Evolutionary conservation across 2,329 filamentous ascomycete species (phyloP).

Genomic region (Dendryphion nanum): DNA sequence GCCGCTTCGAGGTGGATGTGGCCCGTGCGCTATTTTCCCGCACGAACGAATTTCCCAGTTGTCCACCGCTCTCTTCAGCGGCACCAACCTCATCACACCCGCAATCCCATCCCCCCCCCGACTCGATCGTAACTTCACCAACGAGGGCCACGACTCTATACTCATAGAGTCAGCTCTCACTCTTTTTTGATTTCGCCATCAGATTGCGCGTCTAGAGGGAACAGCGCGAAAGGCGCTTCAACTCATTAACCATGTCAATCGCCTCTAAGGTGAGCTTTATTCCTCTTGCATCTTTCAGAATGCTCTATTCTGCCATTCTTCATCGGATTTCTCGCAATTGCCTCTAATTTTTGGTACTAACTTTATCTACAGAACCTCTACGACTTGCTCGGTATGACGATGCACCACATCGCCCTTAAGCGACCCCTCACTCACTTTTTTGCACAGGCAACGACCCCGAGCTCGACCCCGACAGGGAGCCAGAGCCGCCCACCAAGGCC

Average conservation of each 20-base stretch:
- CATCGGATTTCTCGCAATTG: not conserved
- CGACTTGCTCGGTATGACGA: conserved; percentile 95
- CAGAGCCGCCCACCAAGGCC: conserved; percentile 79
- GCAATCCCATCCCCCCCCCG: conserved; percentile 23
- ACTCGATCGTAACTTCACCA: conserved; percentile 15
- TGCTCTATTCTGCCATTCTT: not conserved
- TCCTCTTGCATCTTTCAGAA: conserved; percentile 5
- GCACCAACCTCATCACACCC: conserved; percentile 8
- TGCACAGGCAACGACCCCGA: conserved; percentile 65
- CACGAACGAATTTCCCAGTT: conserved; percentile 11
- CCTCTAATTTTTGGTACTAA: conserved; percentile 36
- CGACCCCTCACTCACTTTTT: not conserved
- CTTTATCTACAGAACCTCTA: conserved; percentile 74
- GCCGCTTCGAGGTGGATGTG: no score
- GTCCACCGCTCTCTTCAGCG: not conserved
- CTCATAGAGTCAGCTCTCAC: conserved; percentile 40
- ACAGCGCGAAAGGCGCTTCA: conserved; percentile 47
- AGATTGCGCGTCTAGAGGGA: conserved; percentile 44
- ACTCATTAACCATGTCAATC: conserved; percentile 40
- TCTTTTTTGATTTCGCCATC: conserved; percentile 24
- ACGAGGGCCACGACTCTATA: conserved; percentile 40
- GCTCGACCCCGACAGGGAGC: conserved; percentile 70
- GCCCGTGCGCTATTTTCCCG: not conserved
- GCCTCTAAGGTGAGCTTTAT: conserved; percentile 43
- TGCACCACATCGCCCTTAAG: conserved; percentile 3